Evolutionary conservation across 768 basidiomycete genomes (phyloP), one percentile per base, ranked within the genome.

Genomic region (Gymnopilus junonius): DNA sequence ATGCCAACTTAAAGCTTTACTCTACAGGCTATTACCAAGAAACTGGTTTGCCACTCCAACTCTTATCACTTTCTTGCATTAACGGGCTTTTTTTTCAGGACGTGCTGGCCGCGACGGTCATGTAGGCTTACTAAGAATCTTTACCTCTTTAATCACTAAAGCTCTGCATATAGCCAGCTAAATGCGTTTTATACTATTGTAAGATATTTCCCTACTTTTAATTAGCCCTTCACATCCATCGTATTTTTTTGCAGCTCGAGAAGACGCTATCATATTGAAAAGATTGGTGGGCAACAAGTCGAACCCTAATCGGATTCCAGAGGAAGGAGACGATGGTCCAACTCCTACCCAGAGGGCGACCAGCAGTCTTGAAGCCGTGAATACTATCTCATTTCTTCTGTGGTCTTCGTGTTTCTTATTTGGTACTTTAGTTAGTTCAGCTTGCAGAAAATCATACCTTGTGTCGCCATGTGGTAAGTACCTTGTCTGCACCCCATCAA

Each of bases 101-200:
- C 83, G 93, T 54, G 93, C 90, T 59, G 93, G 93, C 27, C 83
- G 93, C 56, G 92, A 94, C 70, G 91, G 91, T 32, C 71, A 76
- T 63, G 92, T 92, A 66, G 68, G 85, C 43, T 31, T 46, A 0
- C 21, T 27, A 21, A n/a, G 43, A n/a, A n/a, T 40, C 27, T 12
- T 21, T 12, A 45, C 23, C 17, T 8, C 11, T 23, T 45, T 14
- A n/a, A 51, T 17, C 4, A 21, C 1, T 55, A 20, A 37, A 27
- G 32, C 20, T 14, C 17, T 27, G 50, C 25, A 32, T 43, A 15
- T 55, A 94, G 93, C 85, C 91, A 1, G 82, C 93, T 0, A 93
- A 91, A 75, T 94, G 93, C 65, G 78, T 94, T 27, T 74, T 94
- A 1, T 95, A 92, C 70, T 95, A 93, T 69, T 94, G 93, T 92